Percentiles rank a stretch among this genome's conserved stretches.
These are phyloP conservation scores for Gaeumannomyces tritici DNA, from an alignment of 2,329 filamentous ascomycete species.

Conservation along the genomic window DNA sequence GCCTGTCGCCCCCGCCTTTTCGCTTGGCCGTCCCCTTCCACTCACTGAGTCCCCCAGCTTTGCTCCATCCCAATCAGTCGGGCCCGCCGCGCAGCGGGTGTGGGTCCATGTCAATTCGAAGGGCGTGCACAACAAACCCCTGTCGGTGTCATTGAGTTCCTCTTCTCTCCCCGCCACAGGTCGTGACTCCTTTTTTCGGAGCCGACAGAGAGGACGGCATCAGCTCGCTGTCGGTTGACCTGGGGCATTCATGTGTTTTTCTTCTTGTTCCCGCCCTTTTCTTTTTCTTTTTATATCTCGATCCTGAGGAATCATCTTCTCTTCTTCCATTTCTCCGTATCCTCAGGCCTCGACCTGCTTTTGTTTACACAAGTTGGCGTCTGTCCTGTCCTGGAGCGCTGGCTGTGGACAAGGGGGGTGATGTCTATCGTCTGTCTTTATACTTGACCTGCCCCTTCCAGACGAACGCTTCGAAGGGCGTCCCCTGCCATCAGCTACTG, in stretches of 20 bases:
- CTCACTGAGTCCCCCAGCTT: too few species aligned
- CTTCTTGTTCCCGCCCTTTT: neutral
- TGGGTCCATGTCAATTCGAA: slow-evolving; percentile 4
- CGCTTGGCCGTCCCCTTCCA: neutral
- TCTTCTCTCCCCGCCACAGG: neutral
- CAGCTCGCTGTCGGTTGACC: neutral
- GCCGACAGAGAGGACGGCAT: neutral
- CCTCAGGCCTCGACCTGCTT: neutral
- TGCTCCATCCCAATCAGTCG: neutral
- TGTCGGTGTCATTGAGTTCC: neutral
- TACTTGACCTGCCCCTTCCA: neutral
- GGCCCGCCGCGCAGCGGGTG: neutral
- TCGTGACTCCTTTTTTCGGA: neutral
- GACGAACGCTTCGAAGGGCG: neutral
- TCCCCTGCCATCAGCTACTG: neutral
- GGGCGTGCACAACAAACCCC: neutral
- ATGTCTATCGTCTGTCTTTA: too few species aligned
- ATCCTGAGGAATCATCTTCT: neutral
- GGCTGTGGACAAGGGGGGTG: too few species aligned
- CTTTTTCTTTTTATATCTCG: neutral
- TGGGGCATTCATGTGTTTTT: neutral
- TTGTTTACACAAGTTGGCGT: too few species aligned
- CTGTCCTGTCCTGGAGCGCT: too few species aligned
- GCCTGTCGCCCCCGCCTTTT: neutral
- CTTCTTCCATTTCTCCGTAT: neutral